Base-by-base conservation (phyloP, 768 basidiomycete genomes). In the Lentinula edodes region DNA sequence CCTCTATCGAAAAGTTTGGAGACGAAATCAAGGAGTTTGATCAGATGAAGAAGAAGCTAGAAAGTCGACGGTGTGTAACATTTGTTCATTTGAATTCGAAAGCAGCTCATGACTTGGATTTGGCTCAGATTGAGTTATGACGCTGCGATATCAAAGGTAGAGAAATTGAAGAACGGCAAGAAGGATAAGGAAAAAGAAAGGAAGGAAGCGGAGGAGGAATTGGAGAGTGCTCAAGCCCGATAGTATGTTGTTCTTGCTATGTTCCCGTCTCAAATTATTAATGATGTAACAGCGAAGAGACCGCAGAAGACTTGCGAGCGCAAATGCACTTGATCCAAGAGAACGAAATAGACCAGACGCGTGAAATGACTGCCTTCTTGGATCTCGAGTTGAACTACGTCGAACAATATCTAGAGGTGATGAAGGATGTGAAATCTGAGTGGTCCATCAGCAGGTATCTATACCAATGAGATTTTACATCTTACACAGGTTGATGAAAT, bases 1-100 rank as follows among this genome's bases (percentile, higher is more conserved):
- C 79, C 0, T 86, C 90, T 1, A 76, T 94, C 58, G 80, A 86
- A 63, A 78, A 73, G 46, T 87, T 88, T 55, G 78, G 78, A 15
- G 89, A 86, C 8, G 87, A 90, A 34, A 87, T 96, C 69, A 91
- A 88, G 68, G 93, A 94, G 60, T 95, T 91, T 64, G 89, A 93
- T 61, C 69, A 77, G 5, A 80, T 89, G 63, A 83, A 86, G 63
- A 96, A 94, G 82, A 95, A 94, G 70, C 74, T 95, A 15, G 93
- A 96, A 61, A 93, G 89, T 56, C 78, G 92, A 68, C 81, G 91
- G 93, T 90, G 62, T 55, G 78, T 70, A 12, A 4, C 15, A 18
- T 34, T 18, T 9, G 32, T n/a, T 23, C 52, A 36, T 15, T 16
- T 64, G 43, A 15, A 6, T n/a, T 48, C 46, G n/a, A 18, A 23